phyloP scores from a whole-genome alignment of 2,329 filamentous ascomycete genomes.

The Berkeleyomyces basicola region DNA sequence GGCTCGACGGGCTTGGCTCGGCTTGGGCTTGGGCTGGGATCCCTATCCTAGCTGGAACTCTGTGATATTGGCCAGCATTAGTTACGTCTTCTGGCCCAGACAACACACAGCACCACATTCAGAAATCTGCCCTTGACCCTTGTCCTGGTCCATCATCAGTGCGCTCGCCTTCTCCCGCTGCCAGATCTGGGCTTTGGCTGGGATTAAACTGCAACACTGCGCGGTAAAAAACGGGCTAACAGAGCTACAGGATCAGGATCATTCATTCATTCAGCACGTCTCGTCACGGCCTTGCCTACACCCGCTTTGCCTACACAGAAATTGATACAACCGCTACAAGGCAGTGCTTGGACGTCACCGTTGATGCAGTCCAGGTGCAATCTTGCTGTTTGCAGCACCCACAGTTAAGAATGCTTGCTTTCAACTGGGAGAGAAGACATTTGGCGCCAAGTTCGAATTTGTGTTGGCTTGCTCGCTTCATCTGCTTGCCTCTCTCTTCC shows the following conservation, averaged over 20 bases:
- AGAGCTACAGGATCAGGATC: not conserved
- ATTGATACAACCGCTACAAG: no score
- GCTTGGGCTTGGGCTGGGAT: no score
- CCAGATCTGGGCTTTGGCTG: slow-evolving; percentile 1
- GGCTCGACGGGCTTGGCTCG: no score
- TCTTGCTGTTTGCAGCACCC: no score
- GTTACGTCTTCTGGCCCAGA: not conserved
- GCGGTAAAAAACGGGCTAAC: not conserved
- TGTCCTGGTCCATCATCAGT: slow-evolving; percentile 1
- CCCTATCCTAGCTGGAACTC: no score
- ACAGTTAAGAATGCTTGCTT: no score
- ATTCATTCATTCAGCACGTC: not conserved
- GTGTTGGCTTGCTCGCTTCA: not conserved
- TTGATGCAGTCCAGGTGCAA: no score
- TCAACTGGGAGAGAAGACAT: not conserved
- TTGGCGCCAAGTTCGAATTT: not conserved
- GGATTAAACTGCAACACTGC: slow-evolving; percentile 2
- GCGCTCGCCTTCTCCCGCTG: slow-evolving; percentile 6
- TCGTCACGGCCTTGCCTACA: not conserved
- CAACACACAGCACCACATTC: not conserved
- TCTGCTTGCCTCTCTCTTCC: not conserved
- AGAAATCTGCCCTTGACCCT: not conserved
- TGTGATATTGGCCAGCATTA: not conserved
- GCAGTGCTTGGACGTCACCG: no score
- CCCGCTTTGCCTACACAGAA: not conserved